A percentile compares a stretch with the other conserved stretches of the same genome.
Evolutionary conservation across 345 rosid species (phyloP).

Genomic region (Cardamine occulta): DNA sequence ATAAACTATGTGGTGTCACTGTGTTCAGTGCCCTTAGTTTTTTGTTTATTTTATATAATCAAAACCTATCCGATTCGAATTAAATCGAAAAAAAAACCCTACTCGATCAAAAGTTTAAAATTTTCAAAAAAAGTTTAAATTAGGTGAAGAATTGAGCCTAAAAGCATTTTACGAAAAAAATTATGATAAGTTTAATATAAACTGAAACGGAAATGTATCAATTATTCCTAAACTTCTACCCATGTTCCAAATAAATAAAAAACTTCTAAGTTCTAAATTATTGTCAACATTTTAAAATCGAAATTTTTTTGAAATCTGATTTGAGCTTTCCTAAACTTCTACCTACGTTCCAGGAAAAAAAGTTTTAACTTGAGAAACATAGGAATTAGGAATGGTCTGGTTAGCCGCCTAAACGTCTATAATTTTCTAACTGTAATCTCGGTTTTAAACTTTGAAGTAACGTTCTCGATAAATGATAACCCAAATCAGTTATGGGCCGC

Average conservation of each 20-base stretch:
- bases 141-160: not conserved
- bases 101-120: too few relatives aligned
- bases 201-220: not conserved
- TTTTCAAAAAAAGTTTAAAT: too few relatives aligned
- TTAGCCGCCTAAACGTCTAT: not conserved
- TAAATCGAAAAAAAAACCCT: too few relatives aligned
- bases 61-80: not conserved
- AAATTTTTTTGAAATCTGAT: not conserved
- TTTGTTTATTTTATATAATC: slow-evolving; percentile 9
- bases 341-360: not conserved
- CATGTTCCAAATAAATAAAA: too few relatives aligned
- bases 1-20: slow-evolving; percentile 33
- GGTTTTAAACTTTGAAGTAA: not conserved
- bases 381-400: not conserved
- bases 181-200: not conserved
- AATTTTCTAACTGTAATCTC: not conserved
- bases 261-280: too few relatives aligned
- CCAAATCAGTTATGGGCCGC: not conserved
- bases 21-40: slow-evolving; percentile 2
- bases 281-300: not conserved
- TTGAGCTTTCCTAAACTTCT: not conserved
- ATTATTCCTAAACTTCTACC: too few relatives aligned
- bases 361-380: not conserved
- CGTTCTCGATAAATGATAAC: not conserved
- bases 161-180: too few relatives aligned